These are phyloP conservation scores for Sungouiella blattae DNA, from an alignment of 805 yeast species.

Conservation along the genomic window DNA sequence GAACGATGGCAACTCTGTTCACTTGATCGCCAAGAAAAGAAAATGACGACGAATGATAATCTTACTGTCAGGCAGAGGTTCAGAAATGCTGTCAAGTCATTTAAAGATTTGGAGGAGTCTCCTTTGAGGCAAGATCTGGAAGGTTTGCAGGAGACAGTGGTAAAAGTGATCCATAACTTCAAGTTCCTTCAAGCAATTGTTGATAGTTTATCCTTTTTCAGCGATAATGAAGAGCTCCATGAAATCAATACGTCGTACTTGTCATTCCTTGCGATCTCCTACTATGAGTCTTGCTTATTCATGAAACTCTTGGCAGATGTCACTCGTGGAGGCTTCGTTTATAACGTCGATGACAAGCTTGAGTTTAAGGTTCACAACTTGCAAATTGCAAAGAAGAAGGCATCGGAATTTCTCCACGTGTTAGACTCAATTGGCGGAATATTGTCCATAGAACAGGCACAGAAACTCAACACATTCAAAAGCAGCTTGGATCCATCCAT, in stretches of 20 bases:
- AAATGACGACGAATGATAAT: no score
- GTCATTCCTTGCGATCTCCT: conserved; percentile 58
- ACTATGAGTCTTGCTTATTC: conserved; percentile 44
- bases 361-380: conserved; percentile 26
- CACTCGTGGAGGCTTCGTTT: background rate
- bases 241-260: conserved; percentile 66
- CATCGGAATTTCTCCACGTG: conserved; percentile 28
- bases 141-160: conserved; percentile 38
- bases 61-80: conserved; percentile 12
- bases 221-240: conserved; percentile 65
- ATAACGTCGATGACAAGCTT: conserved; percentile 12
- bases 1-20: no score
- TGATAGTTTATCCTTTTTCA: conserved; percentile 55
- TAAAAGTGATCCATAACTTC: conserved; percentile 37
- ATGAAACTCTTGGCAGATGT: conserved; percentile 11
- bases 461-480: conserved; percentile 39
- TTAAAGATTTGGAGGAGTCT: conserved; percentile 8
- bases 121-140: conserved; percentile 38
- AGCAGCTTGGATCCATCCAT: conserved; percentile 39
- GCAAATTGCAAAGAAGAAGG: conserved; percentile 34
- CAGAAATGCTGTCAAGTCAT: conserved; percentile 2
- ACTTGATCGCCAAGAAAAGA: background rate
- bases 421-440: conserved; percentile 22
- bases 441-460: conserved; percentile 33
- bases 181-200: conserved; percentile 43